Evolutionary conservation across 2,329 filamentous ascomycete species (phyloP), one percentile per base, ranked within the genome.

Genomic region (Cucurbitaria berberidis): DNA sequence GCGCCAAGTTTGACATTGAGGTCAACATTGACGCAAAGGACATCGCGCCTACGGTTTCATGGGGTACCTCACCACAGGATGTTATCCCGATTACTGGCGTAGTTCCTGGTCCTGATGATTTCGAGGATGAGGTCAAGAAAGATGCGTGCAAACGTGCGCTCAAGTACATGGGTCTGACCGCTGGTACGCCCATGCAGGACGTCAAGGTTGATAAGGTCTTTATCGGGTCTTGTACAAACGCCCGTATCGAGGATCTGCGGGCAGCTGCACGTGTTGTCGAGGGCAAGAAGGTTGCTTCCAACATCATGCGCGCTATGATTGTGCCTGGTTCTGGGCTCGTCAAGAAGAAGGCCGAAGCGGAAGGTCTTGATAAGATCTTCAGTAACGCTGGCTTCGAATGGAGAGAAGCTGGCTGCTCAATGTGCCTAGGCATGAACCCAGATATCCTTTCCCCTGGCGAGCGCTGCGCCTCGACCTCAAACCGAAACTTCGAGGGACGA

Each of bases 351-450:
- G 95, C 95, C 5, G 93, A 99, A 78, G 81, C 85, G 2, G 95
- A 98, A 77, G 93, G 93, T 47, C 86, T 99, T 4, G 91, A 98
- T 78, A 91, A 92, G 81, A 89, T 97, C 72, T 98, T 99, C 77
- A 72, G 80, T 8, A 91, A 96, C 57, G 93, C 95, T 43, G 95
- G 95, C 7, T 98, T 98, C 64, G 93, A 98, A 76, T 98, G 93
- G 93, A 87, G 95, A 73, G 95, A 99, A 80, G 95, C 95, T 63
- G 95, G 95, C 44, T 99, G 95, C 84, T 96, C 91, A 59, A 99
- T 99, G 95, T 98, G 95, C 74, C 84, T 99, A 49, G 95, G 95
- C 74, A 99, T 99, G 93, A 99, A 99, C 81, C 93, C 95, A 0
- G 95, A 99, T 75, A 98, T 99, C 60, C 84, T 98, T 41, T 87